Percentiles rank a stretch among this genome's conserved stretches.
These are phyloP conservation scores for Camellia oleifera DNA, from an alignment of 179 eudicot species.

Conservation along the genomic window DNA sequence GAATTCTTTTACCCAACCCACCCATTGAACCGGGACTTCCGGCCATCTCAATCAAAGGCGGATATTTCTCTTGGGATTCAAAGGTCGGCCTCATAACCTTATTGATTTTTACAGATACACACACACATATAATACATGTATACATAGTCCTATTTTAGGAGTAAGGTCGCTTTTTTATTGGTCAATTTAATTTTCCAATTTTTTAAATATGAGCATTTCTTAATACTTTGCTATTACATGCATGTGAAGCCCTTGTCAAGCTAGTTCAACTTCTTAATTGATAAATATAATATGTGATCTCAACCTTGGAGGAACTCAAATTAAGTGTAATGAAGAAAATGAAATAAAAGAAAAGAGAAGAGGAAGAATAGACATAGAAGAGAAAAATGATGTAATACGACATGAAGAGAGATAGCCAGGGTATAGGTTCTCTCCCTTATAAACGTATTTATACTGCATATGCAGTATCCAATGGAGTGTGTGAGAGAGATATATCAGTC, in stretches of 20 bases:
- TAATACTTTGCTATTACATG: neutral
- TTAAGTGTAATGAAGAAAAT: too few species aligned
- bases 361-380: too few species aligned
- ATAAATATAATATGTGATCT: neutral
- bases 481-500: too few species aligned
- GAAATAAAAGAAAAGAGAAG: too few species aligned
- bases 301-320: neutral
- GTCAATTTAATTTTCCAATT: neutral
- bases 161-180: neutral
- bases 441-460: too few species aligned
- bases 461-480: too few species aligned
- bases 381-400: too few species aligned
- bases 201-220: neutral
- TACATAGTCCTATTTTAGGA: neutral
- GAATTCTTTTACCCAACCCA: conserved; percentile 71
- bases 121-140: neutral
- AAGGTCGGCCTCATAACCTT: conserved; percentile 42
- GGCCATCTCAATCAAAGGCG: conserved; percentile 67
- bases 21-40: conserved; percentile 69
- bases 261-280: neutral
- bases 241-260: neutral
- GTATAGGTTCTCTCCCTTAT: too few species aligned
- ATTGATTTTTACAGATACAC: neutral
- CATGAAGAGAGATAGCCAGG: too few species aligned
- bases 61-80: conserved; percentile 76